Base-by-base conservation (phyloP, 805 yeast species). In the Metschnikowia hibisci region DNA sequence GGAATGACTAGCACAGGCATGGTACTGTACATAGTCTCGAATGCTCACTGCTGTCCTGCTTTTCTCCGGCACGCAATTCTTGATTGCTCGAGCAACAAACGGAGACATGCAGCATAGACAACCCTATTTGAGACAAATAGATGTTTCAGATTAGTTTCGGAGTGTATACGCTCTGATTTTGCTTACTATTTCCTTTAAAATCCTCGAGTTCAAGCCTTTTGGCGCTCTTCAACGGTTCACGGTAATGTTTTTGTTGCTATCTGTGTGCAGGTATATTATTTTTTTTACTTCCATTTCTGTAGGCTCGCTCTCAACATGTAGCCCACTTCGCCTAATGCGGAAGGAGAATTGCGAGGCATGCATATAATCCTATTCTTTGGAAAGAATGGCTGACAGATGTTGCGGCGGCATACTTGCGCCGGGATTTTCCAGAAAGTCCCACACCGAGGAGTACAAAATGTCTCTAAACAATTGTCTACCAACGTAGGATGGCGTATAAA, bases 1-100 rank as follows among this genome's bases (percentile, higher is more conserved):
- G 51, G 55, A 53, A 51, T 46, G 53, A 50, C 53, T 42, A 41
- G 44, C 52, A 46, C 32, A 16, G 18, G 26, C 26, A 4, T 20
- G 33, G 27, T 26, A 38, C 51, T 49, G 53, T 50, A 47, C 27
- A 32, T 22, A 25, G 37, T 16, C 18, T 14, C 38, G 12, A 13
- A 15, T 42, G 45, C 50, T 46, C 45, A 41, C 50, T 41, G 45
- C 28, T 39, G 41, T 38, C 37, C 30, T 39, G 40, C 44, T 46
- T 34, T 35, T 22, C 25, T 27, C 23, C 27, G 18, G 32, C 45
- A 39, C 39, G 42, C 40, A 37, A 32, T 40, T 34, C 32, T 41
- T 43, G 47, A 30, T 44, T 48, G 52, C 50, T 45, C 33, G 22
- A 39, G 39, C 34, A 36, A 28, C 25, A 30, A 36, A 34, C 42